Evolutionary conservation across 73 alveolate genomes (phyloP), one percentile per base, ranked within the genome.

Genomic region (Paramecium biaurelia): DNA sequence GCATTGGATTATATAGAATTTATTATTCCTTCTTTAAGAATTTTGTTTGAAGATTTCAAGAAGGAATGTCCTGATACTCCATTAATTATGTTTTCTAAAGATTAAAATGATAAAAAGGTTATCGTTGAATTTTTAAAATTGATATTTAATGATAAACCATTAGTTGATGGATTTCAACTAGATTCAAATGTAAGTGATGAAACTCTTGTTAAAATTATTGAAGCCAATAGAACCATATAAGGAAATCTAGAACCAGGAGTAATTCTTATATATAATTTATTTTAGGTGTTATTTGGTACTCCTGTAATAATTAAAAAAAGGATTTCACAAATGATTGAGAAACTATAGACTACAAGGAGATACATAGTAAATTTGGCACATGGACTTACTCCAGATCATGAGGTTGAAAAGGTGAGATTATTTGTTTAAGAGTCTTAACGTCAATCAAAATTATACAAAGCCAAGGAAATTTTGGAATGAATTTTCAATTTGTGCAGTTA

Each of bases 201-300:
- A 87, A 92, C 95, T 11, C 85, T 88, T 43, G 90, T 24, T 23
- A 45, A 93, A 30, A 53, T 68, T n/a, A 86, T 72, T 24, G 95
- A 92, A 35, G 92, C 86, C 8, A 85, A 79, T 63, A 92, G 89
- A 68, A 89, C 95, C 57, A 41, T 95, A 24, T 92, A 95, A 89
- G 98, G 98, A 24, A 95, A 95, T 90, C 26, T 95, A 26, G 98
- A 95, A 58, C 98, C 98, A 43, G 95, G 94, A 26, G 92, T 76
- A 18, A 63, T 2, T 63, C 41, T 63, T 26, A 12, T 3, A 5
- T 5, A 2, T 63, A 26, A 63, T 47, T 4, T 47, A 47, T 63
- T 30, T 21, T 14, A 63, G 84, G 45, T 63, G 12, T 76, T 95
- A 26, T 93, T 38, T 47, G 98, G 93, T 1, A 41, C 96, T 20